Conservation (phyloP, 1,284 basidiomycete species). For the Takashimella koratensis region DNA sequence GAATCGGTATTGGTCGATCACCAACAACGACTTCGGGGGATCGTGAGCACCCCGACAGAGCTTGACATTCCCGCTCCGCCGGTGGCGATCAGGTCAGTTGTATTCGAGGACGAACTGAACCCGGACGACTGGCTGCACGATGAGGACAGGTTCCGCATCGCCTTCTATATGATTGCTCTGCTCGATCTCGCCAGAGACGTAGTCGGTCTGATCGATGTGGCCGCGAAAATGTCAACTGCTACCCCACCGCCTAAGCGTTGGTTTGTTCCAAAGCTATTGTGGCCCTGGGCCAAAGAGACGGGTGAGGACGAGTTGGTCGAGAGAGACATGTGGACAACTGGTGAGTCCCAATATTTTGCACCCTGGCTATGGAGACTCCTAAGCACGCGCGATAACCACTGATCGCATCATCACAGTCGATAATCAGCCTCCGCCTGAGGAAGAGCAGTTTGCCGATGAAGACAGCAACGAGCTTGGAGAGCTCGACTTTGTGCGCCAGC, state of each 20-base stretch:
- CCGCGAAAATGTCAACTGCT: background rate
- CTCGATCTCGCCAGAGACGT: slow-evolving; percentile 41
- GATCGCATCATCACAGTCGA: slow-evolving; percentile 4
- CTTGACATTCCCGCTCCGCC: background rate
- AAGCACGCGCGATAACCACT: too few species aligned
- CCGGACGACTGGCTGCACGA: slow-evolving; percentile 25
- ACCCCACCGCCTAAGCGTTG: slow-evolving; percentile 6
- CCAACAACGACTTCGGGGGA: slow-evolving; percentile 13
- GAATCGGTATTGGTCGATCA: slow-evolving; percentile 3
- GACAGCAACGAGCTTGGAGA: slow-evolving; percentile 5
- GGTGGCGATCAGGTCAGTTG: slow-evolving; percentile 1
- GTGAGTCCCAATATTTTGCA: too few species aligned
- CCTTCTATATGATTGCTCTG: slow-evolving; percentile 44
- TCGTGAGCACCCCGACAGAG: slow-evolving; percentile 4
- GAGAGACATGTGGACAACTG: background rate
- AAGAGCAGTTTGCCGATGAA: background rate
- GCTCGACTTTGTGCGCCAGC: slow-evolving; percentile 18
- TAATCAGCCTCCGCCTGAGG: slow-evolving; percentile 2
- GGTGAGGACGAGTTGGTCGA: background rate
- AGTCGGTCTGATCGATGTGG: slow-evolving; percentile 14
- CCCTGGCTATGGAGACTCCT: too few species aligned
- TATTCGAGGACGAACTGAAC: slow-evolving; percentile 15
- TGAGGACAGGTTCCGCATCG: slow-evolving; percentile 39
- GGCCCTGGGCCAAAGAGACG: slow-evolving; percentile 11
- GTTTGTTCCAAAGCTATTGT: slow-evolving; percentile 13